A percentile compares a stretch with the other conserved stretches of the same genome.
Evolutionary conservation across 495 filamentous ascomycete genomes (phyloP).

Genomic region (Xylaria venustula): DNA sequence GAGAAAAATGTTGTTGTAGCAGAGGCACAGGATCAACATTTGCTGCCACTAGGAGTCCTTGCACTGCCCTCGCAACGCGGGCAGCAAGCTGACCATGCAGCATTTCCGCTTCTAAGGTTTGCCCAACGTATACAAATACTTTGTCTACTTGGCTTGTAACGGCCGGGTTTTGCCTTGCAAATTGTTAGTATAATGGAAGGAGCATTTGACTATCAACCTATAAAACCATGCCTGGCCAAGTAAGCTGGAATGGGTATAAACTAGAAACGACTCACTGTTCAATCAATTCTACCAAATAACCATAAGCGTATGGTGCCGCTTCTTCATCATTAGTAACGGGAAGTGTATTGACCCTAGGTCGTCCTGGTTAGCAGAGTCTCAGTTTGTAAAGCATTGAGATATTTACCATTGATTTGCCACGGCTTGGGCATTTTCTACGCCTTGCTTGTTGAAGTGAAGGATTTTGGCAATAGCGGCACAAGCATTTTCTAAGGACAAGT

Average conservation of each 20-base stretch:
- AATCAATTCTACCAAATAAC: slow-evolving; percentile 86
- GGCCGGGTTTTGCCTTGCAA: slow-evolving; percentile 76
- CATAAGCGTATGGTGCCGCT: slow-evolving; percentile 94
- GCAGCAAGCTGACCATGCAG: slow-evolving; percentile 77
- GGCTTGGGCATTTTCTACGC: slow-evolving; percentile 69
- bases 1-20: slow-evolving; percentile 61
- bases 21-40: slow-evolving; percentile 69
- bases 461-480: slow-evolving; percentile 97
- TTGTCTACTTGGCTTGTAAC: slow-evolving; percentile 72
- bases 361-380: neutral
- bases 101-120: slow-evolving; percentile 87
- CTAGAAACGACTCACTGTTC: slow-evolving; percentile 69
- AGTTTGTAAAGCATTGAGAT: neutral
- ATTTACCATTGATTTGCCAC: slow-evolving; percentile 71
- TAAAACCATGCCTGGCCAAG: no score
- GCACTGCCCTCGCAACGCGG: slow-evolving; percentile 70
- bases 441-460: slow-evolving; percentile 77
- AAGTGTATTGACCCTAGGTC: slow-evolving; percentile 64
- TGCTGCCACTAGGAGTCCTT: slow-evolving; percentile 66
- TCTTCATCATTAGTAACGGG: slow-evolving; percentile 96
- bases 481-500: slow-evolving; percentile 68
- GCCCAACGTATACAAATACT: slow-evolving; percentile 77
- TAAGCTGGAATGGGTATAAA: no score
- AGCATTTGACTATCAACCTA: no score
- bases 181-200: neutral